These are phyloP conservation scores for Pleurotus tuber-regium DNA, from an alignment of 768 basidiomycete genomes.

Conservation along the genomic window DNA sequence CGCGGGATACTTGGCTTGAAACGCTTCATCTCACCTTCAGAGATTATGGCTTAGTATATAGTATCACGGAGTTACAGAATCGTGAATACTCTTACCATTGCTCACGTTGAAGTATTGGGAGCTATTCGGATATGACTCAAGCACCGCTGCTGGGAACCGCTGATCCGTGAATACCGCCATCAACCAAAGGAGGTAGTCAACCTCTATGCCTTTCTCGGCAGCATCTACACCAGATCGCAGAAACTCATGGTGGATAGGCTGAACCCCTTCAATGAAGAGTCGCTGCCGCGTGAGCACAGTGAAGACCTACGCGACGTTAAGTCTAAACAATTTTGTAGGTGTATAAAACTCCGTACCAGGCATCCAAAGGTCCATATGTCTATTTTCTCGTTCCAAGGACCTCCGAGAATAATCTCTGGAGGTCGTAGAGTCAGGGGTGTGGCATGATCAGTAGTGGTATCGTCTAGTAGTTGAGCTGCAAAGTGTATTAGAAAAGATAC, in stretches of 20 bases:
- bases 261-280: neutral
- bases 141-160: neutral
- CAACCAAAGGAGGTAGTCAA: neutral
- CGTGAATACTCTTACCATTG: neutral
- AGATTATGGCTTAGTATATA: neutral
- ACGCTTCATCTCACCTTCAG: slow-evolving; percentile 18
- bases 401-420: slow-evolving; percentile 26
- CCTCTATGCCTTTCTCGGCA: neutral
- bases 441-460: no score
- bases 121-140: rapidly evolving
- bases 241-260: neutral
- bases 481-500: no score
- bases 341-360: slow-evolving; percentile 19
- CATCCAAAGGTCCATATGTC: slow-evolving; percentile 32
- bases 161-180: neutral
- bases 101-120: neutral
- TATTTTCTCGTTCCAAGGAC: slow-evolving; percentile 24
- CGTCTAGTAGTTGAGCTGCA: no score
- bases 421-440: slow-evolving; percentile 22
- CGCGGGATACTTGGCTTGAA: slow-evolving; percentile 13
- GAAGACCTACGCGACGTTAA: slow-evolving; percentile 14
- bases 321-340: slow-evolving; percentile 16
- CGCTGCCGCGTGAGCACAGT: slow-evolving; percentile 13
- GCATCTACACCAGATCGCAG: neutral
- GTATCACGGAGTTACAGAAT: slow-evolving; percentile 4